Percentiles rank a stretch among this genome's conserved stretches.
These are phyloP conservation scores for Boletales sp. DNA, from an alignment of 768 basidiomycete species.

Conservation along the genomic window DNA sequence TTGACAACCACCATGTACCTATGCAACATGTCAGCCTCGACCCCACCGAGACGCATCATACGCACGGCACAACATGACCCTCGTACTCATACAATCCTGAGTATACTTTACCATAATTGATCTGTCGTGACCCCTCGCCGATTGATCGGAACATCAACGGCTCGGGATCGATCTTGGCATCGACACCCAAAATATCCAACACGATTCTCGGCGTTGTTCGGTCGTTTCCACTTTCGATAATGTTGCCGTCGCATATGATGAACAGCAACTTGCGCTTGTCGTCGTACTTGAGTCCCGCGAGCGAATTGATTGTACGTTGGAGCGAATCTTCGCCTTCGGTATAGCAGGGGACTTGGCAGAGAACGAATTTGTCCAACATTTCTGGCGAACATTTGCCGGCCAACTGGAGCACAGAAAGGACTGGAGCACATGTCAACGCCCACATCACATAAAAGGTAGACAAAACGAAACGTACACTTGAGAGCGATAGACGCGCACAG, in stretches of 20 bases:
- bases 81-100: constrained; percentile 93
- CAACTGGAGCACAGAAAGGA: constrained; percentile 90
- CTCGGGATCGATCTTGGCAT: constrained; percentile 87
- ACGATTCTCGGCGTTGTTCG: constrained; percentile 90
- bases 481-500: constrained; percentile 74
- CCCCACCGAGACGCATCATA: constrained; percentile 11
- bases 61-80: constrained; percentile 91
- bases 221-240: constrained; percentile 93
- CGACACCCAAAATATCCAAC: constrained; percentile 88
- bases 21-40: background rate
- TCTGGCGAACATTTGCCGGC: constrained; percentile 77
- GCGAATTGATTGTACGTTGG: constrained; percentile 85
- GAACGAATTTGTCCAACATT: constrained; percentile 89
- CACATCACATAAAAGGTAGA: background rate
- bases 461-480: constrained; percentile 74
- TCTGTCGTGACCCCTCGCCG: constrained; percentile 83
- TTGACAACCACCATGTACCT: constrained; percentile 93
- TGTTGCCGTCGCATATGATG: constrained; percentile 94
- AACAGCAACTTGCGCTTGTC: constrained; percentile 94
- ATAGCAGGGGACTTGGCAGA: constrained; percentile 93
- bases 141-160: constrained; percentile 88
- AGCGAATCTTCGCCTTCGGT: constrained; percentile 96
- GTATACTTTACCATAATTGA: constrained; percentile 95
- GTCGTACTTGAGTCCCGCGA: constrained; percentile 87
- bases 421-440: constrained; percentile 38